Evolutionary conservation across 106 monocot genomes (phyloP), one percentile per base, ranked within the genome.

Genomic region (Ottelia alismoides): DNA sequence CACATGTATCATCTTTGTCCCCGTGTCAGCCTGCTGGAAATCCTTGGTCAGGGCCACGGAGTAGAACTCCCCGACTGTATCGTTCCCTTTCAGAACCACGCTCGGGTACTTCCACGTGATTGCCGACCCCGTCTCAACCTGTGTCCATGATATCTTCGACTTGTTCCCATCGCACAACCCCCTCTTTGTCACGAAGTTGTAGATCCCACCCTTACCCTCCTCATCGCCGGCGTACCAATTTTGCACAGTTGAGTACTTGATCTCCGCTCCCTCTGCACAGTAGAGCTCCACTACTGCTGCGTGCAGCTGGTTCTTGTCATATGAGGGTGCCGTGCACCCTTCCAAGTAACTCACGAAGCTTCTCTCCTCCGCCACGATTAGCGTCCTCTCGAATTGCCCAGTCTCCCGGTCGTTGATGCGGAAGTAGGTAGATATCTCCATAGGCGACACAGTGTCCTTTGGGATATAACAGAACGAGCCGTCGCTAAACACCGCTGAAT

Each of bases 1-100:
- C 27, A 84, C 65, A 69, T 88, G 94, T 28, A 88, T 96, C 94
- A 96, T 96, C 76, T 96, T 96, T 0, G 94, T 96, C 18, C 94
- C 94, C 0, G 88, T 96, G 47, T 96, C 94, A 1, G 88, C 94
- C 61, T 88, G 94, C 63, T 96, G 94, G 40, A 71, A 72, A 76
- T 96, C 84, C 55, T 96, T 96, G 0, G 94, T 96, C 43, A 96
- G 49, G 2, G 94, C 94, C 50, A 96, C 94, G 1, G 84, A 96
- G 64, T 96, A 85, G 40, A 96, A 96, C 72, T 96, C 94, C 7
- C 94, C 94, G 21, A 88, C 62, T 10, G 81, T 66, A 31, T 81
- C 78, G 46, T 96, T 63, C 25, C 94, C 94, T 40, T 64, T 71
- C 30, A n/a, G n/a, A n/a, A n/a, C 90, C 90, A 84, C 2, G 90